Conservation (phyloP, 1,284 basidiomycete species). For the Rhodotorula sp. region DNA sequence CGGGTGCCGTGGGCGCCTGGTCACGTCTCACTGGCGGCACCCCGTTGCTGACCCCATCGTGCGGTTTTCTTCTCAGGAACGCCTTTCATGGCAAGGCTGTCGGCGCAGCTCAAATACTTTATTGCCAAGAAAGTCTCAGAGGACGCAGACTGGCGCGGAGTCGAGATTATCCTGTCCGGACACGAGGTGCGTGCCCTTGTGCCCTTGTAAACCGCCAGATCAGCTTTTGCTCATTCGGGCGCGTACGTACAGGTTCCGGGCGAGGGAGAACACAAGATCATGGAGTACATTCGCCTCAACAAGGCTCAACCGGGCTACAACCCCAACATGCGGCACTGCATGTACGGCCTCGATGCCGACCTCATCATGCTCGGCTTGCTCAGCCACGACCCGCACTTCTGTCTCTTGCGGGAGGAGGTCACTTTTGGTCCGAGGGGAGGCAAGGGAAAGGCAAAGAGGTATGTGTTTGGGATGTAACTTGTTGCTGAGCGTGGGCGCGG, state of each 20-base stretch:
- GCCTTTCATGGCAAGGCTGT: constrained; percentile 88
- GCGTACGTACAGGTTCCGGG: constrained; percentile 63
- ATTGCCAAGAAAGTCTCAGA: constrained; percentile 95
- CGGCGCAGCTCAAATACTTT: constrained; percentile 90
- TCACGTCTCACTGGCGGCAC: too few relatives aligned
- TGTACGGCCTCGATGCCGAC: constrained; percentile 98
- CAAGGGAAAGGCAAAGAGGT: constrained; percentile 66
- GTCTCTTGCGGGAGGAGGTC: constrained; percentile 94
- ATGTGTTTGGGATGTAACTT: constrained; percentile 4
- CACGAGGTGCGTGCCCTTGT: constrained; percentile 64
- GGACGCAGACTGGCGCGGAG: constrained; percentile 87
- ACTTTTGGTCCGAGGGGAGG: constrained; percentile 83
- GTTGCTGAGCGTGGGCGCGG: background rate
- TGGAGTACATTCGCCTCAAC: constrained; percentile 94
- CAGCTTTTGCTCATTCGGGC: background rate
- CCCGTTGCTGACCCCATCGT: too few relatives aligned
- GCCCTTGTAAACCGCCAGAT: too few relatives aligned
- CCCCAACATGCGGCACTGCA: constrained; percentile 89
- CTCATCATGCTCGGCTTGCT: constrained; percentile 96
- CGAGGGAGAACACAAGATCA: constrained; percentile 99
- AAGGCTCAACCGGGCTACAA: constrained; percentile 94
- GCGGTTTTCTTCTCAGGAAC: too few relatives aligned
- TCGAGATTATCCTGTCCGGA: constrained; percentile 93
- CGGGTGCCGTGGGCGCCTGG: too few relatives aligned
- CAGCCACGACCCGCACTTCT: constrained; percentile 98